Conservation (phyloP, 345 rosid species). For the Moringa oleifera region DNA sequence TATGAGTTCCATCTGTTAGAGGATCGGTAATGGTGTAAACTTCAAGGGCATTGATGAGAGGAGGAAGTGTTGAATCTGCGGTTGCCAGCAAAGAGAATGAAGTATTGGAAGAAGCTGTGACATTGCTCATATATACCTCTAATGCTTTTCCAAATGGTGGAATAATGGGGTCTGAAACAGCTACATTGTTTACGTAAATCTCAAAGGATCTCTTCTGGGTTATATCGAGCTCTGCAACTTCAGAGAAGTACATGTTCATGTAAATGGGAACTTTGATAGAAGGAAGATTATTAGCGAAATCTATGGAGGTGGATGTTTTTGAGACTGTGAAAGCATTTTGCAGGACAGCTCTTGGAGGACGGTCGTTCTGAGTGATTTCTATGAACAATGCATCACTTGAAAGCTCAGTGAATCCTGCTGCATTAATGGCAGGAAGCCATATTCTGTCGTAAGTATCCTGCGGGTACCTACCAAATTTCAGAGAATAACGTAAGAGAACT, state of each 20-base stretch:
- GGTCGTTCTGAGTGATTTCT: conserved; percentile 14
- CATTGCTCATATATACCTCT: conserved; percentile 13
- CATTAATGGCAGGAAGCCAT: conserved; percentile 27
- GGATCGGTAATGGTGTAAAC: conserved; percentile 21
- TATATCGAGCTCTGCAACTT: conserved; percentile 27
- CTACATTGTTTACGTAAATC: conserved; percentile 16
- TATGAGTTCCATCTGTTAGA: conserved; percentile 26
- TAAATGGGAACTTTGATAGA: conserved; percentile 13
- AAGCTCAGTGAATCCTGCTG: conserved; percentile 11
- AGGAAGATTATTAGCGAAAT: conserved; percentile 17
- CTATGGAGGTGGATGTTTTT: conserved; percentile 11
- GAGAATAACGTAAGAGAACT: too few relatives aligned
- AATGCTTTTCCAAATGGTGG: conserved; percentile 26
- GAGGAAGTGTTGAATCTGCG: conserved; percentile 36
- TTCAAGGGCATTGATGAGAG: conserved; percentile 46
- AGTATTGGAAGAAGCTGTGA: conserved; percentile 24
- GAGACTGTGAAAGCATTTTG: conserved; percentile 30
- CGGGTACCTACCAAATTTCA: conserved; percentile 5
- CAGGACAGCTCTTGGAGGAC: conserved; percentile 30
- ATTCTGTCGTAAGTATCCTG: conserved; percentile 34
- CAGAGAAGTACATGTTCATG: conserved; percentile 41
- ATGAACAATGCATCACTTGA: conserved; percentile 10
- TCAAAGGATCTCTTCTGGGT: conserved; percentile 32
- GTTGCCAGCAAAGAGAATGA: conserved; percentile 29
- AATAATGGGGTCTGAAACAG: conserved; percentile 4